Percentiles rank a stretch among this genome's conserved stretches.
Conservation (phyloP, 2,329 filamentous ascomycete species). For the Ilyonectria mors-panacis region DNA sequence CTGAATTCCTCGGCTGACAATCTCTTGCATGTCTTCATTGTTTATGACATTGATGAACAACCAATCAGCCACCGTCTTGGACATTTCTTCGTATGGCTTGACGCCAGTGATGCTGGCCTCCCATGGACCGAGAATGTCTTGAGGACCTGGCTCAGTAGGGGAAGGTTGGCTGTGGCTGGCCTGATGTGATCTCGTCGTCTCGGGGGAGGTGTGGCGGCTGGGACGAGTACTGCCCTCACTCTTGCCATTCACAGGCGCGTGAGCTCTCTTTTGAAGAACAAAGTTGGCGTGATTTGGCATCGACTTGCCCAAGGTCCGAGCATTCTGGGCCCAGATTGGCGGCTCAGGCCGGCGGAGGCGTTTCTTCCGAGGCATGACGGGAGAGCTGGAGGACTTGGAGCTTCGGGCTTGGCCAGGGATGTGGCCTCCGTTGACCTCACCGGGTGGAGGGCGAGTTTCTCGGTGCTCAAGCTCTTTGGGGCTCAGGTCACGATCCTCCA, state of each 20-base stretch:
- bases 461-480: constrained; percentile 67
- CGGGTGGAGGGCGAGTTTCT: constrained; percentile 64
- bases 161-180: constrained; percentile 44
- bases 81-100: constrained; percentile 81
- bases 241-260: constrained; percentile 57
- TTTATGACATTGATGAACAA: constrained; percentile 80
- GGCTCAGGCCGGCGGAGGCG: constrained; percentile 54
- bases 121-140: constrained; percentile 68
- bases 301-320: constrained; percentile 53
- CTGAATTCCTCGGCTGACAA: constrained; percentile 75
- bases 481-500: constrained; percentile 59
- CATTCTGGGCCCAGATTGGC: constrained; percentile 66
- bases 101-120: constrained; percentile 78
- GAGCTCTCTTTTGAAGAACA: constrained; percentile 47
- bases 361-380: constrained; percentile 57
- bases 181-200: constrained; percentile 56
- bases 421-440: constrained; percentile 62
- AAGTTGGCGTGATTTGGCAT: constrained; percentile 53
- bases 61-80: constrained; percentile 85
- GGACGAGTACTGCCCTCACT: constrained; percentile 45
- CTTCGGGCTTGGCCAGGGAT: constrained; percentile 32
- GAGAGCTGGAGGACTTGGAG: constrained; percentile 50
- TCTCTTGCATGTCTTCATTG: constrained; percentile 75
- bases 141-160: constrained; percentile 48
- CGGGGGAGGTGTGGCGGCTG: constrained; percentile 64